Base-by-base conservation (phyloP, 1,284 basidiomycete genomes). In the Pyrrhoderma lamaoense region DNA sequence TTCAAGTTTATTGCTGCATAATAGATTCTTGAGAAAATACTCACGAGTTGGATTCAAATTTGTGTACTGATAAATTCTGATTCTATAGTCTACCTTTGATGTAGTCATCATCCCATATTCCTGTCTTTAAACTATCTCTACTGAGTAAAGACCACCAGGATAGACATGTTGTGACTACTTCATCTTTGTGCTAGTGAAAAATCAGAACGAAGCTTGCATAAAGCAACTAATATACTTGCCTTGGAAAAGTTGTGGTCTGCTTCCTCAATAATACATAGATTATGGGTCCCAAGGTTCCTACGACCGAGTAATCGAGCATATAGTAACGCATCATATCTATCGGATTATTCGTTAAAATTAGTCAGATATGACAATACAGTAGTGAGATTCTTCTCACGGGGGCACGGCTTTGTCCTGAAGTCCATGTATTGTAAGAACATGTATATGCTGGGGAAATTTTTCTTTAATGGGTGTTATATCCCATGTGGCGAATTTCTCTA, bases 161-260 rank as follows among this genome's bases (percentile, higher is more conserved):
- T 16, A 85, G 61, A 42, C 87, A 76, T 18, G 70, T 72, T 39
- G 75, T 73, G 8, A 82, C 76, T 8, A 87, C 70, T 52, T 84
- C 75, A 52, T 84, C 80, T 55, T 76, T 73, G 55, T 73, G 72
- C 62, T 76, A 43, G 21, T 25, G 22, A 36, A 4, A 13, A 9
- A 35, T 45, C 13, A 45, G 49, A 44, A 14, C 14, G 8, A 16
- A 27, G 18, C 22, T 40, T 16, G 19, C 27, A 21, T 18, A 3
- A 16, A 19, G 9, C 16, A 2, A 59, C 16, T 19, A n/a, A 45
- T 48, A 14, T 14, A 44, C 70, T 45, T 53, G 77, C 75, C 21
- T 77, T 76, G 31, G 75, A 79, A 59, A 82, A 83, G 64, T 87
- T 89, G 61, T 89, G 85, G 65, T 86, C 84, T 11, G 79, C 83